phyloP scores from a whole-genome alignment of 2,329 filamentous ascomycete genomes.

The Pestalotiopsis fici region DNA sequence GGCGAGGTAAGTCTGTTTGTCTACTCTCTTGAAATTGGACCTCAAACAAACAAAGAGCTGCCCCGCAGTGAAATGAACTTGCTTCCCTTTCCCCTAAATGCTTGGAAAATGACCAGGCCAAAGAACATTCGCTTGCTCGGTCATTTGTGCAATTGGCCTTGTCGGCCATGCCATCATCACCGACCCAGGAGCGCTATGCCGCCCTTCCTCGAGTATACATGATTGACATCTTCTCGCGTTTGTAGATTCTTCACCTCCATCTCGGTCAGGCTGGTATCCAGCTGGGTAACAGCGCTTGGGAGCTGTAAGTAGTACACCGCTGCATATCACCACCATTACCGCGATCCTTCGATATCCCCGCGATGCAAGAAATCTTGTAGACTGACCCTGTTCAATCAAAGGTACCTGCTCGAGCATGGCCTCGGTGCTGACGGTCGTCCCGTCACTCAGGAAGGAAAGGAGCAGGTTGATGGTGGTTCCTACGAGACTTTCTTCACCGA shows the following conservation, averaged over 20 bases:
- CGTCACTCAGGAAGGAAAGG: constrained; percentile 57
- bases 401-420: constrained; percentile 74
- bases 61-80: constrained; percentile 8
- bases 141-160: background rate
- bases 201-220: background rate
- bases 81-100: background rate
- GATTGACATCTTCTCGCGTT: constrained; percentile 12
- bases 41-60: constrained; percentile 8
- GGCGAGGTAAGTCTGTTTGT: constrained; percentile 49
- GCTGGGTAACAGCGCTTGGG: constrained; percentile 76
- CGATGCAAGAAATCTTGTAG: background rate
- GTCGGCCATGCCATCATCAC: background rate
- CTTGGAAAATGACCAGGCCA: background rate
- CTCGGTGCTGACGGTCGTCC: constrained; percentile 65
- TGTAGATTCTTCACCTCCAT: constrained; percentile 64
- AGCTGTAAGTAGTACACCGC: constrained; percentile 61
- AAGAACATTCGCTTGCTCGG: background rate
- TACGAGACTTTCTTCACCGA: constrained; percentile 76
- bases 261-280: constrained; percentile 71
- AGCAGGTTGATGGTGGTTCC: constrained; percentile 62
- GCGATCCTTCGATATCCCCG: background rate
- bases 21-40: constrained; percentile 11
- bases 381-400: constrained; percentile 30
- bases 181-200: background rate
- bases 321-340: constrained; percentile 17